Percentiles rank a stretch among this genome's conserved stretches.
Conservation (phyloP, 2,329 filamentous ascomycete genomes). For the Penicillium rolfsii region DNA sequence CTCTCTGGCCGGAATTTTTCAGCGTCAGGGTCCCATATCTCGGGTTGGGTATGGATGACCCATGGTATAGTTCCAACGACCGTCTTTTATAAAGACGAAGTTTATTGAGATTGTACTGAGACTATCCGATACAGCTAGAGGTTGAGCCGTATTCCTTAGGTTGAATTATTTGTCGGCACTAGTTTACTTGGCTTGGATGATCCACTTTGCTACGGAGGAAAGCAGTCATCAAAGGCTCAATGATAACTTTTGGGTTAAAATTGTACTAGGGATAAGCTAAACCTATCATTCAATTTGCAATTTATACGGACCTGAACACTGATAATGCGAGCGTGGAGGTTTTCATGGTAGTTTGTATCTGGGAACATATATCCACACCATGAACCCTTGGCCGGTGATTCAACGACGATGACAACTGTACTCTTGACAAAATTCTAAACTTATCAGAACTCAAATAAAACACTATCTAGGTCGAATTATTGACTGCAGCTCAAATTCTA, state of each 20-base stretch:
- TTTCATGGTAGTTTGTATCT: too few species aligned
- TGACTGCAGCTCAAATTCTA: background rate
- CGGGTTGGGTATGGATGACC: background rate
- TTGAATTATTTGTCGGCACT: background rate
- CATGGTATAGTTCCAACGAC: slow-evolving; percentile 3
- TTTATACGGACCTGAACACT: too few species aligned
- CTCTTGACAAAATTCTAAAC: background rate
- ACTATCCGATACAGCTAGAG: background rate
- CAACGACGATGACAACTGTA: background rate
- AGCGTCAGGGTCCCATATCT: slow-evolving; percentile 1
- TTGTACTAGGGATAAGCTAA: background rate
- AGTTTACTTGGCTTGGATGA: background rate
- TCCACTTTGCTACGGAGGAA: background rate
- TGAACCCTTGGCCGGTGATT: too few species aligned
- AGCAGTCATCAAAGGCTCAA: too few species aligned
- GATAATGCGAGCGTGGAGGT: background rate
- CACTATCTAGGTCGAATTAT: background rate
- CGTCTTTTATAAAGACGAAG: background rate
- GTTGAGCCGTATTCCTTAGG: background rate
- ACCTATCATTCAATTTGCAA: background rate
- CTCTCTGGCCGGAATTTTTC: slow-evolving; percentile 1
- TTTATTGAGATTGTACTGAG: background rate
- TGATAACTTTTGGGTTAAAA: too few species aligned
- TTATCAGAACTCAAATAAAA: background rate
- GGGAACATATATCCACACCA: too few species aligned